phyloP scores from a whole-genome alignment of 176 grass and related monocot species.

The Aegilops sharonensis region DNA sequence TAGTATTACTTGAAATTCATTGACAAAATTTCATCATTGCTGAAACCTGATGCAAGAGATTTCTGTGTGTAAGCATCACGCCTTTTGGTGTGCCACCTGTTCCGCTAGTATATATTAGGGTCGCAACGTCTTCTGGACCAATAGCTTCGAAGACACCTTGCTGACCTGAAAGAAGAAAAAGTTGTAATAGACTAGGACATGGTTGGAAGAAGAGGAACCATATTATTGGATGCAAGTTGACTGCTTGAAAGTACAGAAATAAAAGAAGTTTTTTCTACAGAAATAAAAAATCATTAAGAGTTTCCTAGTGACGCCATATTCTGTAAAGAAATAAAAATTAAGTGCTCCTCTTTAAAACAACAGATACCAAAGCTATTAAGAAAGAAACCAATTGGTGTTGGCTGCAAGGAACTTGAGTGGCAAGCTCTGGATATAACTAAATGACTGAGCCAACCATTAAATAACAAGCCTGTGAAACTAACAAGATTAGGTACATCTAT shows the following conservation, averaged over 20 bases:
- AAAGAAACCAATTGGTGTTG: not conserved
- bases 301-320: not conserved
- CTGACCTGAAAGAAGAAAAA: slow-evolving; percentile 35
- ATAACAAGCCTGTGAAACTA: not conserved
- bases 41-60: slow-evolving; percentile 90
- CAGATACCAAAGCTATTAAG: not conserved
- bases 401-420: not conserved
- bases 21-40: slow-evolving; percentile 5
- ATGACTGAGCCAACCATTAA: not conserved
- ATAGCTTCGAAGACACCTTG: slow-evolving; percentile 59
- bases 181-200: not conserved
- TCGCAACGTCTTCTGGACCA: slow-evolving; percentile 76
- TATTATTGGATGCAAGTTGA: slow-evolving; percentile 16
- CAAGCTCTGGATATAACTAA: not conserved
- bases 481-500: not conserved
- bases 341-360: slow-evolving; percentile 6
- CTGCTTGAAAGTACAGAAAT: not conserved
- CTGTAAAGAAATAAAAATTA: not conserved
- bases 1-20: not conserved
- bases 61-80: slow-evolving; percentile 91
- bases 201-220: not conserved
- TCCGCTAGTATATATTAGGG: slow-evolving; percentile 97
- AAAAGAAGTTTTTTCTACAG: slow-evolving; percentile 12
- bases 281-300: not conserved
- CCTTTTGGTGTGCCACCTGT: slow-evolving; percentile 90